Base-by-base conservation (phyloP, 2,329 filamentous ascomycete genomes). In the Epichloe amarillans region DNA sequence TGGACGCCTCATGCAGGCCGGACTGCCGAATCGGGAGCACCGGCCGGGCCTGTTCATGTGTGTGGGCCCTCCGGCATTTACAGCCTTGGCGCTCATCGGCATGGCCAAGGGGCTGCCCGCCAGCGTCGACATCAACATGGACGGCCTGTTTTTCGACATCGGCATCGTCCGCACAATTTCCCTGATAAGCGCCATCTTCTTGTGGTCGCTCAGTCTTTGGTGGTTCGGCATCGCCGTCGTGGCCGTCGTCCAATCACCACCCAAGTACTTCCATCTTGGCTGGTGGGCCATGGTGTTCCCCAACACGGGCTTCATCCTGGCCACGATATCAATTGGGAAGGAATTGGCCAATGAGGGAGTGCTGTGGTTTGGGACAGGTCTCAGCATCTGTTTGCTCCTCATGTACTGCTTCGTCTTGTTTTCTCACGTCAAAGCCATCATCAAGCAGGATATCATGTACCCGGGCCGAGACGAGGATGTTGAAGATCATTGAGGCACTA, bases 21-120 rank as follows among this genome's bases (percentile, higher is more conserved):
- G 83, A 1, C 72, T 86, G 15, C 83, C 83, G 0, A 56, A 64
- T 46, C 51, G 64, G 7, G 80, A 84, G 58, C 80, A 83, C 54
- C 71, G 84, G 47, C 80, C 84, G 0, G 83, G 79, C 0, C 76
- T 88, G 62, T 88, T 86, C 69, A 86, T 88, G 69, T 83, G 81
- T 53, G 84, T 87, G n/a, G 84, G 84, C 0, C 83, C 84, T 1
- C 83, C 83, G 0, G 76, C 81, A 1, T 88, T 86, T 68, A 88
- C 84, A 0, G 80, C 79, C 1, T 69, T 87, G 14, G 83, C 84
- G 0, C 71, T 87, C 40, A 77, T 88, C 38, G 83, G 83, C 46
- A 83, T 87, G 75, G 74, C 82, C 0, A 62, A 63, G 36, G 53
- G 57, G 3, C 57, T 64, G 4, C 74, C 76, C 6, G 65, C 69